Base-by-base conservation (phyloP, 257 asterid genomes). In the Fraxinus cuspidata region DNA sequence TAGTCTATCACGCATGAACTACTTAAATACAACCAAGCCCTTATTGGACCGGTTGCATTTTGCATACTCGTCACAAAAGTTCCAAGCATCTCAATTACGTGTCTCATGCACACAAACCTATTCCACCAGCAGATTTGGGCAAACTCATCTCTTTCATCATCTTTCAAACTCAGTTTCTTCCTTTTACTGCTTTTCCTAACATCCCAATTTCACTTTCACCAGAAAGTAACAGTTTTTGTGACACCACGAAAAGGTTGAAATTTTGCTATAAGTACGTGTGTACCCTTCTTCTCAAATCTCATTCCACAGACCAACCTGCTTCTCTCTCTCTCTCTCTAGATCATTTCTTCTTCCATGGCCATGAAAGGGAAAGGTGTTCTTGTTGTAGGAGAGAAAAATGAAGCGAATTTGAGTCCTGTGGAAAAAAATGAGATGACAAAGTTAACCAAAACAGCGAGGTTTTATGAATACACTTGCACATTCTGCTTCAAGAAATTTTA, bases 401-500 rank as follows among this genome's bases (percentile, higher is more conserved):
- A 56, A 56, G 65, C 4, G 3, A 7, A 56, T n/a, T 19, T 56
- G 64, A 7, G 27, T 63, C 7, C 5, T 32, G 75, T 27, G 1
- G 85, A 72, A 2, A 75, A 76, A 51, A 42, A 68, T 0, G 90
- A 88, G 76, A 31, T 83, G 38, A 13, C 75, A 82, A 78, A 75
- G 81, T 77, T 86, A 5, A 86, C 87, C 3, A 76, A 69, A 40
- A 49, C 73, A 73, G 87, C 84, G 1, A 86, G 78, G 74, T 69
- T 87, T 6, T 84, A 89, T 86, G 90, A 88, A 1, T 88, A 86
- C 73, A 88, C 89, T 11, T 88, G 92, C 83, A 77, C 89, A 0
- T 86, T 88, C 47, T 88, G 92, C 85, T 86, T 88, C 89, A 86
- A 86, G 71, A 77, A 60, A 68, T 88, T 88, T 27, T 77, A 90